Percentiles rank a stretch among this genome's conserved stretches.
Conservation (phyloP, 2,329 filamentous ascomycete species). For the Diplodia intermedia region DNA sequence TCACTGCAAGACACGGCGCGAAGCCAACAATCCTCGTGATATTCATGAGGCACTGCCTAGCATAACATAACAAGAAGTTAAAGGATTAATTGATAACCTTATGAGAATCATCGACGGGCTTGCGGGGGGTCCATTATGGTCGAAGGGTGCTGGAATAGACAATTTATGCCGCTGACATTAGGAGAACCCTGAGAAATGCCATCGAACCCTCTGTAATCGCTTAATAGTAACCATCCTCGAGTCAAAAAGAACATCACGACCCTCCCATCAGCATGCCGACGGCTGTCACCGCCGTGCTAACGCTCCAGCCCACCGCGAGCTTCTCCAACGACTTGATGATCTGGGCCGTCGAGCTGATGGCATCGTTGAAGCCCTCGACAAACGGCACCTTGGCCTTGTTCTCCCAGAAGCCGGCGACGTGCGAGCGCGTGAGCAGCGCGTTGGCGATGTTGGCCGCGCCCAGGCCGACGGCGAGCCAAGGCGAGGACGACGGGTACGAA, state of each 20-base stretch:
- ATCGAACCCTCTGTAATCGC: background rate
- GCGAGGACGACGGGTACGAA: conserved; percentile 9
- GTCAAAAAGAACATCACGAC: background rate
- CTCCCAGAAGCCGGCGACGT: conserved; percentile 47
- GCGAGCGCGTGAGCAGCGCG: conserved; percentile 36
- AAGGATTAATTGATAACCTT: background rate
- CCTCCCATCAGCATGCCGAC: conserved; percentile 4
- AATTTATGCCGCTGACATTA: too few relatives aligned
- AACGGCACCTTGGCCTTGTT: conserved; percentile 44
- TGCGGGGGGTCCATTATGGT: too few relatives aligned
- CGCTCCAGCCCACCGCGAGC: conserved; percentile 8
- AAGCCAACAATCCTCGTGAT: background rate
- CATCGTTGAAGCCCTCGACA: conserved; percentile 47
- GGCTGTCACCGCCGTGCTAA: background rate
- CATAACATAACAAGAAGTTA: background rate
- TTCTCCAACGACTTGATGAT: conserved; percentile 22
- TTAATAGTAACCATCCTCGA: background rate
- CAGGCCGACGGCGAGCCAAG: conserved; percentile 32
- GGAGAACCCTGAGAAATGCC: background rate
- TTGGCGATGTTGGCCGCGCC: conserved; percentile 35
- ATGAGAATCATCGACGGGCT: too few relatives aligned
- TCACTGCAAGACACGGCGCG: background rate
- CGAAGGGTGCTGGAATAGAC: too few relatives aligned
- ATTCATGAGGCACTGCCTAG: background rate
- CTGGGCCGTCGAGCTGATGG: conserved; percentile 36